Evolutionary conservation across 2,329 filamentous ascomycete species (phyloP).

Genomic region (Trichoderma semiorbis): DNA sequence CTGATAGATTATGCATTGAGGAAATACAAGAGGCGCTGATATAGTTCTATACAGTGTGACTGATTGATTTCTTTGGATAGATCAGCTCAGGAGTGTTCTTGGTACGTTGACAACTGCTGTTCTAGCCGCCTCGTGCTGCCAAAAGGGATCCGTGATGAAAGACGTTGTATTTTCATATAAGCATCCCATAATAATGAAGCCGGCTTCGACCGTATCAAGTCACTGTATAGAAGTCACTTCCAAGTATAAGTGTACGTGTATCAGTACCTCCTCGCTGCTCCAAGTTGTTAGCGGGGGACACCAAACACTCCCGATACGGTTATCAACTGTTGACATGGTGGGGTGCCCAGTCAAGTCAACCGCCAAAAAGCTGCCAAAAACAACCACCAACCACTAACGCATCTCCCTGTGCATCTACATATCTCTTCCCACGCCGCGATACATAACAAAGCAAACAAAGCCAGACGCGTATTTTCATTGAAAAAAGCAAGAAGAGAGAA

Average conservation of each 20-base stretch:
- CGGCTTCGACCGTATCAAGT: too few species aligned
- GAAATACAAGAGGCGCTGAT: too few species aligned
- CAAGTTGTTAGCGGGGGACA: not conserved
- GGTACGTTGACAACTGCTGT: too few species aligned
- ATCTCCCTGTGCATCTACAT: not conserved
- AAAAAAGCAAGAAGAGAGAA: not conserved
- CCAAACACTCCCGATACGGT: not conserved
- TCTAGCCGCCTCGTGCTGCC: too few species aligned
- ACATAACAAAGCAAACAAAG: not conserved
- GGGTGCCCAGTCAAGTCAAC: not conserved
- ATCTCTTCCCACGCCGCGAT: not conserved
- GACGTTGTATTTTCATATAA: too few species aligned
- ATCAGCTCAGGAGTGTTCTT: too few species aligned
- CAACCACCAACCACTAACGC: not conserved
- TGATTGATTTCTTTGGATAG: too few species aligned
- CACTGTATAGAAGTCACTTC: not conserved
- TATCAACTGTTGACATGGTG: not conserved
- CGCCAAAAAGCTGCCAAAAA: not conserved
- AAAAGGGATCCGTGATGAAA: too few species aligned
- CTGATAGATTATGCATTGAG: too few species aligned
- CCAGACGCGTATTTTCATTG: not conserved
- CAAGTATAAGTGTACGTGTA: not conserved
- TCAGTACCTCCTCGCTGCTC: not conserved
- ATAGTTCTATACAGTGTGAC: too few species aligned
- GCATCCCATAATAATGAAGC: too few species aligned